Evolutionary conservation across 202 grass and related monocot genomes (phyloP), one percentile per base, ranked within the genome.

Genomic region (Eragrostis tef): DNA sequence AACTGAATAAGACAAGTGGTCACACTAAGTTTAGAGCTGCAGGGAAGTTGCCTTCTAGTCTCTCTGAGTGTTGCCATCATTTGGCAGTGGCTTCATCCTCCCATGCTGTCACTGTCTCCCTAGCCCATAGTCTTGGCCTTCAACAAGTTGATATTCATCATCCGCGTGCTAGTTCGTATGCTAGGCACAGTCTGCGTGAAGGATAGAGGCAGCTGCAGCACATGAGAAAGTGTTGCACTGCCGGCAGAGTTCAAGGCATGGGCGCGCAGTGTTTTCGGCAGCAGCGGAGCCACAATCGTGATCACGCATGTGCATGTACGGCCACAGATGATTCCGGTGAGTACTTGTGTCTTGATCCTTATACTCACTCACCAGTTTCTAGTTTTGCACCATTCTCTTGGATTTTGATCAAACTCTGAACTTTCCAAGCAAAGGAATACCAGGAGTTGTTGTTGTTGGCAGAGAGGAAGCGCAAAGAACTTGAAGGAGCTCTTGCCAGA

Each of bases 261-360:
- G 92, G 92, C 81, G 56, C 42, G 91, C 36, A 1, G 25, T 47
- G 43, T 63, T 60, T 54, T 88, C 78, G 36, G 66, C 24, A 47
- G 51, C 65, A 3, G 80, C 50, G 67, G 56, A 26, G 63, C 86
- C 58, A 86, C 29, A 57, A 8, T 94, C 11, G 86, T 94, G 22
- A 51, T 94, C 86, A 76, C 92, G 34, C 94, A 97, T 52, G 86
- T 94, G 50, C 91, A 90, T 48, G 83, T 78, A 21, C 81, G 78
- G 12, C 75, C 87, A 19, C 79, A 97, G 80, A 91, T 83, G 90
- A 88, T 91, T 81, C 84, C 81, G 57, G 82, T 89, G 64, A 77
- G 91, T 91, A 97, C 16, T 87, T 78, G 68, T 49, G 64, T 47
- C 59, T 48, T 59, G 10, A n/a, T n/a, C n/a, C n/a, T n/a, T n/a